A percentile compares a stretch with the other conserved stretches of the same genome.
Evolutionary conservation across 2,329 filamentous ascomycete species (phyloP).

Genomic region (Fusarium praegraminearum): DNA sequence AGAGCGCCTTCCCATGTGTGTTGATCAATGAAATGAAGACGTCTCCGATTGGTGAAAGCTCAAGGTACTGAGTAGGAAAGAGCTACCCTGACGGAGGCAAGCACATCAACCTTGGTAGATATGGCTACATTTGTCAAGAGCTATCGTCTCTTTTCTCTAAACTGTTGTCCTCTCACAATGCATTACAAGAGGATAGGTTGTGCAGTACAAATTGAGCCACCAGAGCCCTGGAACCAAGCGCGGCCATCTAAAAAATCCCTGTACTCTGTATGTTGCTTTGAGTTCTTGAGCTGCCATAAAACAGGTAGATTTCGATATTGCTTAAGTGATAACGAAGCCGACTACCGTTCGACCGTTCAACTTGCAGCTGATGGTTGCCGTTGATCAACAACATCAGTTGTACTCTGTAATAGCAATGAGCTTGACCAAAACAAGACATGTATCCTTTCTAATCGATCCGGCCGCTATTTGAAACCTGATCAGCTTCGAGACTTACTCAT

Average conservation of each 20-base stretch:
- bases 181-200: neutral
- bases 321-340: neutral
- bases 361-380: neutral
- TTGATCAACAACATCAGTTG: neutral
- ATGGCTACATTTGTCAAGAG: neutral
- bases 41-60: neutral
- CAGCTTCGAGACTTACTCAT: neutral
- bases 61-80: constrained; percentile 5
- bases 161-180: neutral
- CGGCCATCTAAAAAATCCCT: neutral
- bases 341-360: neutral
- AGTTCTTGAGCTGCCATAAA: neutral
- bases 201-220: neutral
- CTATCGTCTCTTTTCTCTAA: constrained; percentile 17
- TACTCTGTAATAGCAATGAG: neutral
- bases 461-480: neutral
- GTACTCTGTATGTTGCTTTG: neutral
- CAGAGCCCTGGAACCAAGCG: neutral
- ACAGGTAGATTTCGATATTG: neutral
- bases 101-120: constrained; percentile 10
- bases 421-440: neutral
- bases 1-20: neutral
- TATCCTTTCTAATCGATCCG: neutral
- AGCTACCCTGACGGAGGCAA: constrained; percentile 10
- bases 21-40: neutral